A percentile compares a stretch with the other conserved stretches of the same genome.
These are phyloP conservation scores for Tolypocladium album DNA, from an alignment of 2,329 filamentous ascomycete genomes.

Conservation along the genomic window DNA sequence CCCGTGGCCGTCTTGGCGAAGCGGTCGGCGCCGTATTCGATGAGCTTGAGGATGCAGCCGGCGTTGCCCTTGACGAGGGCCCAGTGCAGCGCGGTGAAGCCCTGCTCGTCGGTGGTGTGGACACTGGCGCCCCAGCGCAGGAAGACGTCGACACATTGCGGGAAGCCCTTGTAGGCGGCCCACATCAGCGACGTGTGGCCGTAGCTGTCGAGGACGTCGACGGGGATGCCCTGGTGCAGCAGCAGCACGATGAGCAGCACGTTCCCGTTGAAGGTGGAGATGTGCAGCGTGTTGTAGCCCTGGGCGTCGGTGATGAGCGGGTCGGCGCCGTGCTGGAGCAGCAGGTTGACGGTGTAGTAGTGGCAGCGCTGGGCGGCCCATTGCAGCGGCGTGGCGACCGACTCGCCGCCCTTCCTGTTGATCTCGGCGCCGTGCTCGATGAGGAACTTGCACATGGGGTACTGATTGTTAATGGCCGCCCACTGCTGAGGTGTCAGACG, in stretches of 20 bases:
- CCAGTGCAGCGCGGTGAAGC: slow-evolving; percentile 94
- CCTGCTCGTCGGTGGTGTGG: slow-evolving; percentile 80
- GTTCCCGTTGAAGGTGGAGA: slow-evolving; percentile 95
- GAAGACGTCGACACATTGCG: slow-evolving; percentile 83
- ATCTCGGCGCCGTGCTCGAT: slow-evolving; percentile 77
- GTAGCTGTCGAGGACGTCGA: slow-evolving; percentile 81
- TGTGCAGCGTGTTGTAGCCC: slow-evolving; percentile 95
- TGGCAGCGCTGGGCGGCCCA: slow-evolving; percentile 96
- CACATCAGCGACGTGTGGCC: slow-evolving; percentile 96
- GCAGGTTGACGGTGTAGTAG: slow-evolving; percentile 90
- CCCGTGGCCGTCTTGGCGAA: slow-evolving; percentile 83
- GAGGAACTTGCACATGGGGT: slow-evolving; percentile 92
- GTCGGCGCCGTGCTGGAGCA: slow-evolving; percentile 85
- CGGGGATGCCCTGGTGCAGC: slow-evolving; percentile 88
- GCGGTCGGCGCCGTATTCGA: slow-evolving; percentile 91
- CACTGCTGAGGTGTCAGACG: slow-evolving; percentile 46
- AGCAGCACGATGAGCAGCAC: slow-evolving; percentile 81
- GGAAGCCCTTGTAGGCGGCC: slow-evolving; percentile 96
- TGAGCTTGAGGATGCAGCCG: slow-evolving; percentile 80
- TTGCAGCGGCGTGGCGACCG: slow-evolving; percentile 83
- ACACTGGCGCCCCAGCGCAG: slow-evolving; percentile 93
- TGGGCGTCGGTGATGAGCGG: slow-evolving; percentile 86
- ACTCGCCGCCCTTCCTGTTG: slow-evolving; percentile 92
- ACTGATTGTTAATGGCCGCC: slow-evolving; percentile 98
- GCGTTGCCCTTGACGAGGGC: slow-evolving; percentile 87